Evolutionary conservation across 805 yeast species (phyloP).

Genomic region (Suhomyces canberraensis): DNA sequence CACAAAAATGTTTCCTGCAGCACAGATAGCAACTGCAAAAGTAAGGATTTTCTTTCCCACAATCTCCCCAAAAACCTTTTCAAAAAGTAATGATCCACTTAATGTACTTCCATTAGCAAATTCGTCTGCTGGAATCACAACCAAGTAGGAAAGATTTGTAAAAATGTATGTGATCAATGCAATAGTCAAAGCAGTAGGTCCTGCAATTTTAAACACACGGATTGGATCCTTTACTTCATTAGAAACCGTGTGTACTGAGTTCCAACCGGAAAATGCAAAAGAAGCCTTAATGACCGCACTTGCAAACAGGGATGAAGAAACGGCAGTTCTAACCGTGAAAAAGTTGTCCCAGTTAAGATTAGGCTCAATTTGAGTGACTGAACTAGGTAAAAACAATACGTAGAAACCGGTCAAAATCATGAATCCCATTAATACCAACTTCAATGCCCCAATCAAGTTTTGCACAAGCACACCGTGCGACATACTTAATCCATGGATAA

Average conservation of each 20-base stretch:
- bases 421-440: conserved; percentile 49
- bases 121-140: conserved; percentile 52
- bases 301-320: conserved; percentile 46
- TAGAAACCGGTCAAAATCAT: conserved; percentile 60
- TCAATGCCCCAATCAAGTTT: conserved; percentile 60
- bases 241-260: conserved; percentile 55
- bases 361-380: conserved; percentile 42
- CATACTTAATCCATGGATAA: conserved; percentile 57
- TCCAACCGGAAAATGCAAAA: conserved; percentile 65
- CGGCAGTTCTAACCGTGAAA: conserved; percentile 27
- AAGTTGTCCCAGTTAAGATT: conserved; percentile 34
- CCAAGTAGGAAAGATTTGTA: conserved; percentile 55
- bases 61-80: conserved; percentile 50
- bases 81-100: conserved; percentile 56
- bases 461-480: conserved; percentile 59
- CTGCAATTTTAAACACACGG: conserved; percentile 57
- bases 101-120: conserved; percentile 53
- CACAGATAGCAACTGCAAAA: conserved; percentile 54
- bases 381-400: conserved; percentile 48
- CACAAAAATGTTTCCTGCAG: conserved; percentile 62
- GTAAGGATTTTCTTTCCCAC: conserved; percentile 56
- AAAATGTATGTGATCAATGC: conserved; percentile 48
- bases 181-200: conserved; percentile 50
- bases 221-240: conserved; percentile 61
- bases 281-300: conserved; percentile 56